A percentile compares a stretch with the other conserved stretches of the same genome.
phyloP scores from a whole-genome alignment of 306 rosid species.

The Dicorynia guianensis region DNA sequence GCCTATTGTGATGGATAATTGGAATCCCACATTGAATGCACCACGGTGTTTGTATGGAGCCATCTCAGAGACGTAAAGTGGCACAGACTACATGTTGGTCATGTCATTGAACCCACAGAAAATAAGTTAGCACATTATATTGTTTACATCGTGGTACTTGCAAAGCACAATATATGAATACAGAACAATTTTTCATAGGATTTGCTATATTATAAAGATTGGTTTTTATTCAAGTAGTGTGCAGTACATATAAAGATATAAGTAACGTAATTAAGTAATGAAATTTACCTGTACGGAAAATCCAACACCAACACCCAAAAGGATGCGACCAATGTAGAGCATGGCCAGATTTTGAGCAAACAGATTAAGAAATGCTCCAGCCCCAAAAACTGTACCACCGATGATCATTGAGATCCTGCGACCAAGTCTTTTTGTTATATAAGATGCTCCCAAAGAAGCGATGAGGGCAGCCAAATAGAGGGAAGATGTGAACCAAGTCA shows the following conservation, averaged over 20 bases:
- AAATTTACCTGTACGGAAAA: constrained; percentile 42
- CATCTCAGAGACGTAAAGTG: constrained; percentile 50
- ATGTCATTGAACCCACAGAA: too few species aligned
- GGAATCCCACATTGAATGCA: constrained; percentile 43
- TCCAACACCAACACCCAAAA: constrained; percentile 49
- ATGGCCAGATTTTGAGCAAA: constrained; percentile 7
- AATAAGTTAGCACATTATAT: too few species aligned
- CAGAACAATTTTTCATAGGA: too few species aligned
- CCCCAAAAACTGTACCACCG: constrained; percentile 38
- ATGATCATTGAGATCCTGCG: constrained; percentile 32
- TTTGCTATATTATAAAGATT: too few species aligned
- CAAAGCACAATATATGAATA: too few species aligned
- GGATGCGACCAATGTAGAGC: constrained; percentile 42
- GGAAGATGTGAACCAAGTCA: constrained; percentile 51
- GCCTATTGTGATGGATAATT: constrained; percentile 43
- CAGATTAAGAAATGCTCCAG: constrained; percentile 40
- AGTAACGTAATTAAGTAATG: too few species aligned
- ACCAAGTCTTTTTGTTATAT: constrained; percentile 31
- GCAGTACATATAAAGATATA: too few species aligned
- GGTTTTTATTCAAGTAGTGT: too few species aligned
- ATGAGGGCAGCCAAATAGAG: constrained; percentile 49
- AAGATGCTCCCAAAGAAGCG: constrained; percentile 40
- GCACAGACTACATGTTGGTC: constrained; percentile 38
- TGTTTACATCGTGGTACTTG: too few species aligned
- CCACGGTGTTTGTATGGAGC: constrained; percentile 52